Evolutionary conservation across 192 early-diverging fungal species (phyloP), one percentile per base, ranked within the genome.

Genomic region (Coemansia sp.): DNA sequence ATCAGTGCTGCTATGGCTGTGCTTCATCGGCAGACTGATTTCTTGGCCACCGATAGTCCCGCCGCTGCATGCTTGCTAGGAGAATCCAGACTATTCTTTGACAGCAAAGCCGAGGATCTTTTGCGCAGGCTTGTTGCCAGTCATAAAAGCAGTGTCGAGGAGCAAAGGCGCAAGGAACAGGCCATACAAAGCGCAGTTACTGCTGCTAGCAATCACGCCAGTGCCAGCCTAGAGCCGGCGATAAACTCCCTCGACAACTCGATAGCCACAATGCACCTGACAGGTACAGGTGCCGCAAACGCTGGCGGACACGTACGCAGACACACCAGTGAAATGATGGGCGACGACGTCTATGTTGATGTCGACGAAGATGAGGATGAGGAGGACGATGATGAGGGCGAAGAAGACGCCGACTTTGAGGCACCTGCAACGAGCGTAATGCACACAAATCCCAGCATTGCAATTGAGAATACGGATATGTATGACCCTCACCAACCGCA

Each of bases 401-500:
- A 81, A 8, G 78, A 76, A n/a, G 79, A 76, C 67, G 71, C 72
- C 12, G 79, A 82, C 36, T 82, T 82, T 74, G 79, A 76, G 50
- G 79, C 79, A 11, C 79, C 79, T 3, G 63, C 58, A 23, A 57
- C 70, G 15, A 62, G 66, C 59, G 59, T 51, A 29, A 48, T 42
- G 32, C 60, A 70, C 27, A 19, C 8, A 41, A 67, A 46, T 7
- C 53, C 32, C 9, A 29, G 44, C 37, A 21, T 36, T 58, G 38
- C 61, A 42, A 29, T 29, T 11, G 41, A 32, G 10, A 37, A 29
- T 19, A 45, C n/a, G 14, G 57, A 29, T 21, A n/a, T 27, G 38
- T 11, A 15, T 8, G 29, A 63, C 27, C 44, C 42, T 29, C 34
- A 36, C 58, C 27, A 45, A 15, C 11, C 44, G 41, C 41, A 62